Evolutionary conservation across 225 moss, liverwort and hornwort species (phyloP).

Genomic region (Pseudoscleropodium purum): DNA sequence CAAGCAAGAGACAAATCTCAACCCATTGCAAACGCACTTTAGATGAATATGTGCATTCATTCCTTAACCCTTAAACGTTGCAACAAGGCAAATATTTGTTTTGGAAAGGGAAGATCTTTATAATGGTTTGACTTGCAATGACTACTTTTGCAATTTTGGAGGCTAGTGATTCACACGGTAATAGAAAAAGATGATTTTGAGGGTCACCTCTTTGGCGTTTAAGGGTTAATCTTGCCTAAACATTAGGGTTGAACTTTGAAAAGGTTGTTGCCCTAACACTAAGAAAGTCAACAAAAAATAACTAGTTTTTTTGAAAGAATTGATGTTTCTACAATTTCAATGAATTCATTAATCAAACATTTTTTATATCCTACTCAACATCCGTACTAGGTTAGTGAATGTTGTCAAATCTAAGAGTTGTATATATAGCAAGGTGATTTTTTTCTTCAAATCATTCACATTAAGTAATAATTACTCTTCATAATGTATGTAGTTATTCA

Average conservation of each 20-base stretch:
- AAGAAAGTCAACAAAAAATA: not conserved
- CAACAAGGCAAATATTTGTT: too few relatives aligned
- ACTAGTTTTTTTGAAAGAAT: not conserved
- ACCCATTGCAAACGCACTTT: not conserved
- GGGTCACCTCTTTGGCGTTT: too few relatives aligned
- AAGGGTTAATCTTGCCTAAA: not conserved
- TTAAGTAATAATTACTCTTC: too few relatives aligned
- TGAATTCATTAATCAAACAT: accelerated
- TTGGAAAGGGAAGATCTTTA: too few relatives aligned
- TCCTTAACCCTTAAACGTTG: too few relatives aligned
- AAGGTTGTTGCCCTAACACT: accelerated
- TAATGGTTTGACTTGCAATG: too few relatives aligned
- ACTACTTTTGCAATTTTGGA: too few relatives aligned
- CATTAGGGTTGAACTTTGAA: accelerated
- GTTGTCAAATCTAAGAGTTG: not conserved
- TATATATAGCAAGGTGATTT: not conserved
- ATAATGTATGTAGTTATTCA: not conserved
- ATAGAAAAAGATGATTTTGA: too few relatives aligned
- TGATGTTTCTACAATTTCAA: accelerated
- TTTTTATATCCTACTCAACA: not conserved
- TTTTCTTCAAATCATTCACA: not conserved
- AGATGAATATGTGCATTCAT: not conserved
- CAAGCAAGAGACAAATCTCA: not conserved
- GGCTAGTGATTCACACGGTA: too few relatives aligned
- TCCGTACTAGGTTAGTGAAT: not conserved